These are phyloP conservation scores for Eucalyptus sp. DNA, from an alignment of 345 rosid species.

Conservation along the genomic window DNA sequence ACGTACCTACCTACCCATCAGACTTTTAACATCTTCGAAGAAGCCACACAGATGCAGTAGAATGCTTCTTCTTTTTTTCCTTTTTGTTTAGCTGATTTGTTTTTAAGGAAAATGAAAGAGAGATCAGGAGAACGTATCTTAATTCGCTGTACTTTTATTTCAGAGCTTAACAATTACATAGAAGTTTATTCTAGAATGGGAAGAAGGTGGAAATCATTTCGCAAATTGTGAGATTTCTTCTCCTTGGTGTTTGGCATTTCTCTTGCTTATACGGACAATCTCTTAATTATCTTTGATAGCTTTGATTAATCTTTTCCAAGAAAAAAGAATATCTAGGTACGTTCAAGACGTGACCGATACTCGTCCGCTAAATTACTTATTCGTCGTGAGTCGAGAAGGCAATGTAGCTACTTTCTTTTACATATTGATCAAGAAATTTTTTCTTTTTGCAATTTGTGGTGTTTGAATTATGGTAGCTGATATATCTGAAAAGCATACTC, in stretches of 20 bases:
- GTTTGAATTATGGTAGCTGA: neutral
- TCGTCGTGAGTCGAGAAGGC: neutral
- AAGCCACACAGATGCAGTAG: neutral
- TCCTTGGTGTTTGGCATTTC: neutral
- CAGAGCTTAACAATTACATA: neutral
- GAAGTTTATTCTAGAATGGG: neutral
- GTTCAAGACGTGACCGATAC: neutral
- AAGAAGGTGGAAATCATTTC: neutral
- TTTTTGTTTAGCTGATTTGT: neutral
- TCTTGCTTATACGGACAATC: too few relatives aligned
- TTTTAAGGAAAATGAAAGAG: neutral
- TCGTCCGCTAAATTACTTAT: neutral
- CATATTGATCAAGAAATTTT: neutral
- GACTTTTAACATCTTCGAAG: neutral
- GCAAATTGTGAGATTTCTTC: neutral
- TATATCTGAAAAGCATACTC: neutral
- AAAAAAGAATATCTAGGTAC: neutral
- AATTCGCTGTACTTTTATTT: neutral
- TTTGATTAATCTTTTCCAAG: neutral
- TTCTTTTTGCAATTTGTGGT: neutral
- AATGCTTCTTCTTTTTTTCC: neutral
- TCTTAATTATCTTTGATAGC: neutral
- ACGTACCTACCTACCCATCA: neutral
- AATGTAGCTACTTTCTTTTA: neutral
- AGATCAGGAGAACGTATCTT: neutral